A percentile compares a stretch with the other conserved stretches of the same genome.
Evolutionary conservation across 1,139 yeast genomes (phyloP).

Genomic region (Sugiyamaella pinicola): DNA sequence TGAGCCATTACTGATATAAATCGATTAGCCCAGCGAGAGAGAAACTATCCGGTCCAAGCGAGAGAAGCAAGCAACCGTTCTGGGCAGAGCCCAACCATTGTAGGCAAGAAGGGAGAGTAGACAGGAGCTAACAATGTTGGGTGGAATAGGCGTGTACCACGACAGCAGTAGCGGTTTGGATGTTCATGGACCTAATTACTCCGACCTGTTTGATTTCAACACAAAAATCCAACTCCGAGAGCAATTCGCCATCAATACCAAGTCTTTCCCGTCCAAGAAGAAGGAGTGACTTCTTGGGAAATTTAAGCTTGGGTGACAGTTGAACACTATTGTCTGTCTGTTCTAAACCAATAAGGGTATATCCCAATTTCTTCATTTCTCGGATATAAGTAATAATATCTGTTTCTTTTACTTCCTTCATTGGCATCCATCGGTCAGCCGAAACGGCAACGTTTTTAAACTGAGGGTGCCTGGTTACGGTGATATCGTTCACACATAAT

Average conservation of each 20-base stretch:
- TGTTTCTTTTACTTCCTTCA: slow-evolving; percentile 66
- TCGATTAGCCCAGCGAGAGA: too few species aligned
- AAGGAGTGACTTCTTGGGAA: slow-evolving; percentile 78
- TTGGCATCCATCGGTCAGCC: slow-evolving; percentile 95
- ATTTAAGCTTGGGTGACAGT: slow-evolving; percentile 60
- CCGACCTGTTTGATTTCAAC: slow-evolving; percentile 92
- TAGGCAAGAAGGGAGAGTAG: too few species aligned
- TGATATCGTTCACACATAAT: slow-evolving; percentile 71
- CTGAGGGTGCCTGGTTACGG: slow-evolving; percentile 63
- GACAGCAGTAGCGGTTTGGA: slow-evolving; percentile 95
- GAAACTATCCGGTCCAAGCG: too few species aligned
- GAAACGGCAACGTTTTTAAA: slow-evolving; percentile 90
- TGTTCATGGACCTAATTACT: slow-evolving; percentile 90
- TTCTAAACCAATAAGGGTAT: slow-evolving; percentile 84
- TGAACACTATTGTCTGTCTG: slow-evolving; percentile 87
- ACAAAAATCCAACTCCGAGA: slow-evolving; percentile 82
- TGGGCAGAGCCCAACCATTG: too few species aligned
- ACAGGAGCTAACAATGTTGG: slow-evolving; percentile 60
- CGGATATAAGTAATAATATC: slow-evolving; percentile 59
- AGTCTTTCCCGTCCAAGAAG: slow-evolving; percentile 85
- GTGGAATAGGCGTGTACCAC: slow-evolving; percentile 87
- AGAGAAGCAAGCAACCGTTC: too few species aligned
- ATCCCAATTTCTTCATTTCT: slow-evolving; percentile 72
- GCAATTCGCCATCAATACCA: slow-evolving; percentile 85
- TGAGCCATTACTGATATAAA: not conserved